phyloP scores from a whole-genome alignment of 176 grass and related monocot genomes.

The Neostapfia colusana region DNA sequence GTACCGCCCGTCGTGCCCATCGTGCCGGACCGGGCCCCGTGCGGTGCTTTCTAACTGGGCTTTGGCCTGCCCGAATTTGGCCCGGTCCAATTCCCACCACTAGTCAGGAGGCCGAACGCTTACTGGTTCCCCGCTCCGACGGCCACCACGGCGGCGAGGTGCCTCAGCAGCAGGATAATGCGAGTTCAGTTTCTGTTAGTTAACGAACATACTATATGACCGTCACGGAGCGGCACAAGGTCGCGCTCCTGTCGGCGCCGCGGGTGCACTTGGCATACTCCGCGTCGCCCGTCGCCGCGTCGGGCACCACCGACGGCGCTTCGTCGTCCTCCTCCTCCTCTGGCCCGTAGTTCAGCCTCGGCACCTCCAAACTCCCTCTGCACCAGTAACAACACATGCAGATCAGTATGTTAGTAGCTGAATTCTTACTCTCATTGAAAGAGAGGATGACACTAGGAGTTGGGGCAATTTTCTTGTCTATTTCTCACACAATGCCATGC shows the following conservation, averaged over 20 bases:
- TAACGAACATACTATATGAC: slow-evolving; percentile 47
- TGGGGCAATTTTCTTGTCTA: too few relatives aligned
- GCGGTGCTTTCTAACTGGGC: too few relatives aligned
- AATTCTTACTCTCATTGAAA: too few relatives aligned
- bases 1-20: too few relatives aligned
- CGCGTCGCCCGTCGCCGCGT: slow-evolving; percentile 11
- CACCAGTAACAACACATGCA: neutral
- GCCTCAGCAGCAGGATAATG: slow-evolving; percentile 43
- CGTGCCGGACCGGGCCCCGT: too few relatives aligned
- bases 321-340: neutral
- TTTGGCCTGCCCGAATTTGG: too few relatives aligned
- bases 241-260: slow-evolving; percentile 33
- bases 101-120: slow-evolving; percentile 50
- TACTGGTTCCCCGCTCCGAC: slow-evolving; percentile 57
- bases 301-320: neutral
- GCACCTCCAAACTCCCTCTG: slow-evolving; percentile 71
- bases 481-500: too few relatives aligned
- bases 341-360: slow-evolving; percentile 50
- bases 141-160: slow-evolving; percentile 49
- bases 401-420: too few relatives aligned
- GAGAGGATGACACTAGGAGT: too few relatives aligned
- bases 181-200: neutral
- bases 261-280: slow-evolving; percentile 52
- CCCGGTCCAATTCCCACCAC: too few relatives aligned
- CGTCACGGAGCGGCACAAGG: slow-evolving; percentile 50